Percentiles rank a stretch among this genome's conserved stretches.
Evolutionary conservation across 257 asterid genomes (phyloP).

Genomic region (Nicotiana obtusifolia): DNA sequence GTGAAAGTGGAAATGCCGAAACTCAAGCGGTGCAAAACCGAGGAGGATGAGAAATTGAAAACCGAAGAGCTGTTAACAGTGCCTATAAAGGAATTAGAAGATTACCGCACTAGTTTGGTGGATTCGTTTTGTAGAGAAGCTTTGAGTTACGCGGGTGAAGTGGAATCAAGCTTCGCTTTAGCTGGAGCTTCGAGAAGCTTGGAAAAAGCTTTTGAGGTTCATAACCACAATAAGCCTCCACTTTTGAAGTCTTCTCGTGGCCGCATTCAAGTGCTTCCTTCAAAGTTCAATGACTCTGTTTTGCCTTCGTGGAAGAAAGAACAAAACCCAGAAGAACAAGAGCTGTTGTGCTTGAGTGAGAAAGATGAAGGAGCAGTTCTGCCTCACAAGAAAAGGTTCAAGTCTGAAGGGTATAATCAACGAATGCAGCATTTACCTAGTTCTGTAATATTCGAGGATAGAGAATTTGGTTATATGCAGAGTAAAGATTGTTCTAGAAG

Average conservation of each 20-base stretch:
- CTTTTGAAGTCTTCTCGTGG: constrained; percentile 73
- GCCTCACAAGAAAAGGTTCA: constrained; percentile 35
- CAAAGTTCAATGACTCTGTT: constrained; percentile 53
- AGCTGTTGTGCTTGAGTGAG: constrained; percentile 20
- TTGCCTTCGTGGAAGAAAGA: constrained; percentile 66
- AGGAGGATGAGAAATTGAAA: constrained; percentile 24
- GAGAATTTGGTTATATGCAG: constrained; percentile 2
- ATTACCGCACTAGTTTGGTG: constrained; percentile 22
- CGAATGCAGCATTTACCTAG: constrained; percentile 16
- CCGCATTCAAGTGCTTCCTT: constrained; percentile 59
- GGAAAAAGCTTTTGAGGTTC: constrained; percentile 11
- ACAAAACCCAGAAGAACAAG: constrained; percentile 23
- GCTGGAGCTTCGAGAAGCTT: constrained; percentile 10
- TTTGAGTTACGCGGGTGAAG: constrained; percentile 20
- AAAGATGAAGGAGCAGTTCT: constrained; percentile 12
- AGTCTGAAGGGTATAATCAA: constrained; percentile 28
- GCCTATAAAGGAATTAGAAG: constrained; percentile 47
- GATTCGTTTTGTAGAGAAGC: constrained; percentile 26
- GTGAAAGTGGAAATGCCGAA: constrained; percentile 53
- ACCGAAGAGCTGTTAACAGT: constrained; percentile 28
- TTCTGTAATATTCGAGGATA: not conserved
- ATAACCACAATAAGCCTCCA: constrained; percentile 37
- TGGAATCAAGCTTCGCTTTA: constrained; percentile 14
- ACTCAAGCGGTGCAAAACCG: constrained; percentile 54
- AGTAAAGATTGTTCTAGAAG: constrained; percentile 32